Conservation (phyloP, 305 asterid species). For the Solanum hybrid region DNA sequence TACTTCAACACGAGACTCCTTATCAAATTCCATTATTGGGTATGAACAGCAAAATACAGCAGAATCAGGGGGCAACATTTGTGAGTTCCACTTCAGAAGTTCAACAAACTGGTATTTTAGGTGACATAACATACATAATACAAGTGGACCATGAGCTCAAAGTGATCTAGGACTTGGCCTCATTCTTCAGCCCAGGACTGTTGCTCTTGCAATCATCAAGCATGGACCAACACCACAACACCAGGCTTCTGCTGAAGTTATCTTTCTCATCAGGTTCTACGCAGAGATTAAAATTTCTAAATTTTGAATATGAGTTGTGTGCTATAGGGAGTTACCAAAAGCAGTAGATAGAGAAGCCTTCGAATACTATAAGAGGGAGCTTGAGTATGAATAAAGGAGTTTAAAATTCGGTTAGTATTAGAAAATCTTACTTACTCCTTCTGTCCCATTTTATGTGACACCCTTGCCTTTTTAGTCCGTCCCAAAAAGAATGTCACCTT, state of each 20-base stretch:
- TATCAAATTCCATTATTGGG: not conserved
- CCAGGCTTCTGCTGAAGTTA: not conserved
- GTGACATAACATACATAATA: not conserved
- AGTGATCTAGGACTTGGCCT: not conserved
- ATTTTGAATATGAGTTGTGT: not conserved
- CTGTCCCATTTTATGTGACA: not conserved
- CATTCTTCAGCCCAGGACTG: not conserved
- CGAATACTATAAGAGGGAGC: not conserved
- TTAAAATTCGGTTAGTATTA: not conserved
- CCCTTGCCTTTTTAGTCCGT: not conserved
- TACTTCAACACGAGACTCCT: not conserved
- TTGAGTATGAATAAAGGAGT: not conserved
- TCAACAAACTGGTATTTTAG: not conserved
- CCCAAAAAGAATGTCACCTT: not conserved
- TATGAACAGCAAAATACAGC: not conserved
- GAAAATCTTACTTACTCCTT: not conserved
- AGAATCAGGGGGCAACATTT: not conserved
- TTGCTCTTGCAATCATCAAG: not conserved
- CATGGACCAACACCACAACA: not conserved
- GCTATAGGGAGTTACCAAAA: not conserved
- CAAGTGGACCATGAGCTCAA: not conserved
- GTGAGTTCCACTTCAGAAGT: not conserved
- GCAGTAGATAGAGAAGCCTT: not conserved
- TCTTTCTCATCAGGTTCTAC: not conserved
- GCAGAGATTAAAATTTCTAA: not conserved